These are phyloP conservation scores for Hypoxylon sp. DNA, from an alignment of 2,329 filamentous ascomycete genomes.

Conservation along the genomic window DNA sequence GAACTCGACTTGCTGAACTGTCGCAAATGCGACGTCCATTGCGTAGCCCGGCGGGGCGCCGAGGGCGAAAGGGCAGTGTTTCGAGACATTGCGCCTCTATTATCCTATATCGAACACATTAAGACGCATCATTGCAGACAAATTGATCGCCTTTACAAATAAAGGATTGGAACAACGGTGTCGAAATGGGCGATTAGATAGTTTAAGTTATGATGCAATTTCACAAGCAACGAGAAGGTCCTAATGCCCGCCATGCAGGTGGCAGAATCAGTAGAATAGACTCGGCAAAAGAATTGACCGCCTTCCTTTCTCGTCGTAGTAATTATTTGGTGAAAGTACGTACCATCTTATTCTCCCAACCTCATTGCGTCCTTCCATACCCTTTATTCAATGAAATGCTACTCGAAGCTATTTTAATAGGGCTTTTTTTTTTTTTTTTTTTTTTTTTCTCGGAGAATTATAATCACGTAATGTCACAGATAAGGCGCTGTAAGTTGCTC, in stretches of 20 bases:
- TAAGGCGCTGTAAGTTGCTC: no score
- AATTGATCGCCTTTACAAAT: not conserved
- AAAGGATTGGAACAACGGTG: not conserved
- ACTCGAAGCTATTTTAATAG: no score
- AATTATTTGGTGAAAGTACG: constrained; percentile 3
- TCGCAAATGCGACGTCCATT: constrained; percentile 68
- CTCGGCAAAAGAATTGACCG: constrained; percentile 15
- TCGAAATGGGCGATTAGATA: constrained; percentile 1
- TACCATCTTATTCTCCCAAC: not conserved
- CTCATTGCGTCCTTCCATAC: not conserved
- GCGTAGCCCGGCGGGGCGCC: constrained; percentile 62
- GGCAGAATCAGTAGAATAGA: constrained; percentile 1
- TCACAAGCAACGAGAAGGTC: constrained; percentile 1
- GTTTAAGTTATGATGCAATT: constrained; percentile 15
- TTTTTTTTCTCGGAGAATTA: no score
- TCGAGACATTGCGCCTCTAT: constrained; percentile 52
- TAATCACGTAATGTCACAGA: no score
- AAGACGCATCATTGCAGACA: constrained; percentile 26
- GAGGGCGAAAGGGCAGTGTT: constrained; percentile 55
- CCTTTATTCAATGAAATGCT: no score
- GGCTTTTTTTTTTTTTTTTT: no score
- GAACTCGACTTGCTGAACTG: constrained; percentile 65
- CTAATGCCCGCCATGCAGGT: not conserved
- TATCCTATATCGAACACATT: constrained; percentile 46
- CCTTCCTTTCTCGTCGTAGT: constrained; percentile 26